Evolutionary conservation across 441 rosid species (phyloP), one percentile per base, ranked within the genome.

Genomic region (Gossypium lobatum): DNA sequence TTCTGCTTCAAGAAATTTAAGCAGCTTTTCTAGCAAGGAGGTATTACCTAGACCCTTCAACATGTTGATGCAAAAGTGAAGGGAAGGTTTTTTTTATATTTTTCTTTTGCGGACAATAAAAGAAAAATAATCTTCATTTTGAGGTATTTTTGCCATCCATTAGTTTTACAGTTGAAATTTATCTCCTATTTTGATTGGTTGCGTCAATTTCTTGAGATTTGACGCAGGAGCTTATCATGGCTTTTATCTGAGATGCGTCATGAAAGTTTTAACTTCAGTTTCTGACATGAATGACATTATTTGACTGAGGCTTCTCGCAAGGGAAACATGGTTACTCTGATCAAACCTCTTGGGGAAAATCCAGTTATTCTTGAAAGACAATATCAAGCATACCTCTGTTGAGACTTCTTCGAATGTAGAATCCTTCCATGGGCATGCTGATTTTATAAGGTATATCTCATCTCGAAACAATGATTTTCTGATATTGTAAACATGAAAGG

Each of bases 221-320:
- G 54, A 13, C 52, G 14, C 54, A 54, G 59, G 25, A 18, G 10
- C 58, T 17, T 53, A 6, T 54, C 3, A 23, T 5, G 16, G 52
- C 53, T 65, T 61, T 7, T 6, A 28, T 26, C 4, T 14, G 39
- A 60, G 10, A 26, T 28, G 26, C n/a, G 42, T 28, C 34, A 6
- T 28, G 16, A 39, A 2, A 28, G 39, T 61, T 16, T 34, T 17
- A 34, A 8, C 48, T 34, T 6, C 14, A 63, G 68, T 37, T 63
- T 17, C 16, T 23, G 23, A 17, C n/a, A 25, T 34, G 64, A 37
- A 69, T 3, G 61, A 69, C 61, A 26, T 42, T 69, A 21, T 53
- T 53, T 9, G 48, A 10, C 48, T 28, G 73, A 69, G 46, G 73
- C 73, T 69, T 69, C 61, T 28, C 26, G 73, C 10, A 28, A 64